These are phyloP conservation scores for Septoria petroselini DNA, from an alignment of 2,329 filamentous ascomycete genomes.

Conservation along the genomic window DNA sequence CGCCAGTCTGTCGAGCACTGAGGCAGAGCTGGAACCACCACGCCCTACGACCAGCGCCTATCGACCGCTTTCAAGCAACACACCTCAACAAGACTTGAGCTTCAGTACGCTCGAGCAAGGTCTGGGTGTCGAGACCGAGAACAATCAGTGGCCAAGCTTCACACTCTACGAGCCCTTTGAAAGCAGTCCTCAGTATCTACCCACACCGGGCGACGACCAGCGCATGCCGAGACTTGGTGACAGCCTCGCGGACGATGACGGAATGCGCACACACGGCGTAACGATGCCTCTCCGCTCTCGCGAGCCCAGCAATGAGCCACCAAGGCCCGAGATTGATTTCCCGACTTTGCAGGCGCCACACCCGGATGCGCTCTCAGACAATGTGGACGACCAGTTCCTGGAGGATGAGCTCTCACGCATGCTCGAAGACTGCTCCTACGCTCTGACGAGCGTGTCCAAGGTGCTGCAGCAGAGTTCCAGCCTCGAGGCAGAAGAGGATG, in stretches of 20 bases:
- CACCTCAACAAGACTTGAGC: slow-evolving; percentile 19
- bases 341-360: slow-evolving; percentile 33
- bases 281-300: slow-evolving; percentile 19
- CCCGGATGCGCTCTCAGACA: slow-evolving; percentile 33
- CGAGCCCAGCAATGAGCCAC: slow-evolving; percentile 21
- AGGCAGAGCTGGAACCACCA: slow-evolving; percentile 30
- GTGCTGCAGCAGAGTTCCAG: slow-evolving; percentile 19
- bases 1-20: slow-evolving; percentile 35
- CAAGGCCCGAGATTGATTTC: slow-evolving; percentile 30
- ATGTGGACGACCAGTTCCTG: slow-evolving; percentile 32
- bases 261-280: slow-evolving; percentile 20
- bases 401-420: slow-evolving; percentile 34
- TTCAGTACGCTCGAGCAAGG: slow-evolving; percentile 16
- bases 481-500: slow-evolving; percentile 20
- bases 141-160: slow-evolving; percentile 25
- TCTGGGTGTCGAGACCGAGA: slow-evolving; percentile 12
- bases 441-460: slow-evolving; percentile 17
- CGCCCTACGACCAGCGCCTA: not conserved
- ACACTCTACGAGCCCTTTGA: slow-evolving; percentile 21
- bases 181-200: slow-evolving; percentile 17
- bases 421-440: slow-evolving; percentile 28
- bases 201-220: slow-evolving; percentile 8
- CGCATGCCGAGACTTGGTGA: slow-evolving; percentile 18
- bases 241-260: slow-evolving; percentile 17
- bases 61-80: not conserved